Evolutionary conservation across 78 protist species (phyloP), one percentile per base, ranked within the genome.

Genomic region (Dictyostelium brefeldianum): DNA sequence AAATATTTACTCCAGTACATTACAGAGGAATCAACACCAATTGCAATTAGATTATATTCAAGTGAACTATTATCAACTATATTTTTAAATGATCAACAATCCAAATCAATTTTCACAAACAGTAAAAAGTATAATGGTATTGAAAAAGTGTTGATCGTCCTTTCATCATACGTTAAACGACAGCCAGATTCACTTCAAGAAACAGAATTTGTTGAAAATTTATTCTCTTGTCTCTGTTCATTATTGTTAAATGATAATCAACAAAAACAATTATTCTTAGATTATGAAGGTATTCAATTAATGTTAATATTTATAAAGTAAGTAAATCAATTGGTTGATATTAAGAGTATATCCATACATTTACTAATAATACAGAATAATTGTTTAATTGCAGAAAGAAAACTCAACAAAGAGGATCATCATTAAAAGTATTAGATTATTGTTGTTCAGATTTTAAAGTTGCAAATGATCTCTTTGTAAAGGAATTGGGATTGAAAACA

Each of bases 231-330:
- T 9, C 64, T 94, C 25, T 94, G 94, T 47, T 79, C 96, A 31
- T 27, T 65, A 41, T 31, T 94, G 20, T 78, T 80, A 10, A 36
- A 59, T 43, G 43, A 51, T 17, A 12, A 51, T 20, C 11, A 25
- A 18, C 71, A 81, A 20, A 75, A 85, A 17, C 57, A 81, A 25
- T 43, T 89, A 31, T 83, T 84, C 43, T n/a, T 89, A 71, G 59
- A 84, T 53, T 85, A 90, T 9, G 95, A 94, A 54, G 96, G 96
- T 29, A 80, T 87, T 67, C 87, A 94, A 69, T 57, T 94, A 47
- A 94, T 94, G 96, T 59, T 94, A 51, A 36, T 89, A 59, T 57
- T 94, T 47, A 57, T 94, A 59, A 94, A 94, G 96, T 94, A 78
- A 8, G 96, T 80, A 43, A n/a, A n/a, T 3, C n/a, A n/a, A n/a